A percentile compares a stretch with the other conserved stretches of the same genome.
Evolutionary conservation across 306 rosid genomes (phyloP).

Genomic region (Malus domestica): DNA sequence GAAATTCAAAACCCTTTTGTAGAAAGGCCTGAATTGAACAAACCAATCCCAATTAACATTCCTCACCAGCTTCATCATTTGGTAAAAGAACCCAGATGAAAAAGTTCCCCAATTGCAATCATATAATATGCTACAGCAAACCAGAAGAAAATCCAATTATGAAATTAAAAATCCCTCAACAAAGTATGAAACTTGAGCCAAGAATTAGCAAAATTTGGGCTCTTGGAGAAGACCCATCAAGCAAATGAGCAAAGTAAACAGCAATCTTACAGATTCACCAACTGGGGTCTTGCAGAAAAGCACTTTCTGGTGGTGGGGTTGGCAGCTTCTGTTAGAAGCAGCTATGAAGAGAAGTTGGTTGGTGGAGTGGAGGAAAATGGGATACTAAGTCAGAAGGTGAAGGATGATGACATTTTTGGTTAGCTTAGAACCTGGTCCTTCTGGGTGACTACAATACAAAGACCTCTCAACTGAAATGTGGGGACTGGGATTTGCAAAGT

Average conservation of each 20-base stretch:
- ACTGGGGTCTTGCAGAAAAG: background rate
- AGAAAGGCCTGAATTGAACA: conserved; percentile 33
- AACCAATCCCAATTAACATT: conserved; percentile 28
- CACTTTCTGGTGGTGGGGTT: background rate
- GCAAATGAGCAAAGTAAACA: background rate
- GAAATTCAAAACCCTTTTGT: conserved; percentile 28
- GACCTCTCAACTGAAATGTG: conserved; percentile 27
- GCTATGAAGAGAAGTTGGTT: background rate
- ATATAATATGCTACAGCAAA: conserved; percentile 2
- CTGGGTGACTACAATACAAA: background rate
- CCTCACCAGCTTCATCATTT: conserved; percentile 39
- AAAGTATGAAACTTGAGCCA: conserved; percentile 3
- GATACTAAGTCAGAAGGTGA: background rate
- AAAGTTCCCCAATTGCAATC: conserved; percentile 12
- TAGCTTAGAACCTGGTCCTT: background rate
- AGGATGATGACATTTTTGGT: conserved; percentile 2
- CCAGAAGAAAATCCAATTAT: background rate
- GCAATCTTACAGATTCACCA: conserved; percentile 3
- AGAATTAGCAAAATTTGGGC: background rate
- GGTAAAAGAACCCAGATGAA: conserved; percentile 32
- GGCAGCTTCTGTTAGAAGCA: background rate
- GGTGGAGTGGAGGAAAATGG: background rate
- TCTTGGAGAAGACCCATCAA: conserved; percentile 8
- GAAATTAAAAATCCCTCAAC: conserved; percentile 3
- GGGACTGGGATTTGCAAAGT: background rate